These are phyloP conservation scores for Leishmania major DNA, from an alignment of 208 protist genomes.

Conservation along the genomic window DNA sequence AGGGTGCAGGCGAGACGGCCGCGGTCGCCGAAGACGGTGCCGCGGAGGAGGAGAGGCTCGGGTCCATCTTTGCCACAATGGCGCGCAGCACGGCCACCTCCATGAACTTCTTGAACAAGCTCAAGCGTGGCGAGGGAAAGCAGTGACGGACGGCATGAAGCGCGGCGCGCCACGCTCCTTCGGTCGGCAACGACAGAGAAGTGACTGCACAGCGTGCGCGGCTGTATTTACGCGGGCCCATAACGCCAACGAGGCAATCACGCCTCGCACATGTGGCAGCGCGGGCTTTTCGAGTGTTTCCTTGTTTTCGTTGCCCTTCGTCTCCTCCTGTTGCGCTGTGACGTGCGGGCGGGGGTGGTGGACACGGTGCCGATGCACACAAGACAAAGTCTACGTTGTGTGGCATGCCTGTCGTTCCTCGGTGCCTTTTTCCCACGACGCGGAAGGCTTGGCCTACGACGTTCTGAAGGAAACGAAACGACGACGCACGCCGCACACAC, in stretches of 20 bases:
- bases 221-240: neutral
- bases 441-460: neutral
- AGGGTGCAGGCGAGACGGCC: neutral
- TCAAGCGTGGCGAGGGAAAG: constrained; percentile 56
- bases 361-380: neutral
- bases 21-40: neutral
- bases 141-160: neutral
- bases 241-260: neutral
- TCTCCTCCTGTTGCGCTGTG: neutral
- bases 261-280: neutral
- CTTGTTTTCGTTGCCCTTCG: neutral
- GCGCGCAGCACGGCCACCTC: constrained; percentile 63
- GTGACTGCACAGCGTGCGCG: neutral
- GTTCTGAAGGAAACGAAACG: neutral
- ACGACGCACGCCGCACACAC: neutral
- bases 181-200: neutral
- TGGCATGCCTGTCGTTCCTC: too few species aligned
- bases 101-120: constrained; percentile 75
- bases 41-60: constrained; percentile 47
- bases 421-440: neutral
- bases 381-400: too few species aligned
- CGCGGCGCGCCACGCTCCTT: neutral
- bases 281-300: neutral
- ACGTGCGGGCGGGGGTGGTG: neutral
- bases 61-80: constrained; percentile 59